Conservation (phyloP, 164 flowering plant genomes). For the Echeveria elegans region DNA sequence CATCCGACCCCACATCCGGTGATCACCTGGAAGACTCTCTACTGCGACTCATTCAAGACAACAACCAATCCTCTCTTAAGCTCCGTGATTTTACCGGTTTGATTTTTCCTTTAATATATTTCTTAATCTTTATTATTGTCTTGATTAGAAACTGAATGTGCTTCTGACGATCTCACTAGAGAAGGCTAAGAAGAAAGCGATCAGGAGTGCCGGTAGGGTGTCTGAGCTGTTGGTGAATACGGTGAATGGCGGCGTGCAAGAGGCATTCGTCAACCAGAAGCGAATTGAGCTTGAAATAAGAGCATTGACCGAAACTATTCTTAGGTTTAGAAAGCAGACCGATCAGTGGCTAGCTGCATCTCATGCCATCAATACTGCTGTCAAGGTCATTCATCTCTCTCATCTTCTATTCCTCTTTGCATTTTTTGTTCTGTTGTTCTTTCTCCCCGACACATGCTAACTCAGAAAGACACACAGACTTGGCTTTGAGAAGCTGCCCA, state of each 20-base stretch:
- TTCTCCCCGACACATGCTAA: neutral
- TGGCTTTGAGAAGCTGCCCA: too few species aligned
- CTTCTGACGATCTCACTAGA: constrained; percentile 21
- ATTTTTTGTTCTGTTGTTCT: neutral
- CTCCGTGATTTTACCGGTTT: constrained; percentile 47
- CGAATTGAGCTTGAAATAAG: constrained; percentile 68
- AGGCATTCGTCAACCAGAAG: constrained; percentile 62
- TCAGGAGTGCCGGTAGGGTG: constrained; percentile 35
- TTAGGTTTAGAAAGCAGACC: constrained; percentile 53
- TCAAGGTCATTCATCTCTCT: constrained; percentile 40
- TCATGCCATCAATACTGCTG: constrained; percentile 52
- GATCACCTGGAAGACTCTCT: constrained; percentile 45
- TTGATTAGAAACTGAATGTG: neutral
- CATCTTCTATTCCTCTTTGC: neutral
- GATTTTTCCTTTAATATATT: neutral
- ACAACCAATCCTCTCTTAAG: constrained; percentile 26
- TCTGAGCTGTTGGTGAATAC: constrained; percentile 64
- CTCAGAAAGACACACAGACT: too few species aligned
- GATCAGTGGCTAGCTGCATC: constrained; percentile 86
- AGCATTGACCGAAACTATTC: constrained; percentile 31
- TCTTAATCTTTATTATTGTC: neutral
- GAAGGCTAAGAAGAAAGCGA: constrained; percentile 63
- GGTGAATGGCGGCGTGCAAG: constrained; percentile 77
- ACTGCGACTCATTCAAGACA: constrained; percentile 31
- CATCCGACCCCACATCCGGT: constrained; percentile 15